Percentiles rank a stretch among this genome's conserved stretches.
phyloP scores from a whole-genome alignment of 1,284 basidiomycete genomes.

The Leccinum fuscescens region DNA sequence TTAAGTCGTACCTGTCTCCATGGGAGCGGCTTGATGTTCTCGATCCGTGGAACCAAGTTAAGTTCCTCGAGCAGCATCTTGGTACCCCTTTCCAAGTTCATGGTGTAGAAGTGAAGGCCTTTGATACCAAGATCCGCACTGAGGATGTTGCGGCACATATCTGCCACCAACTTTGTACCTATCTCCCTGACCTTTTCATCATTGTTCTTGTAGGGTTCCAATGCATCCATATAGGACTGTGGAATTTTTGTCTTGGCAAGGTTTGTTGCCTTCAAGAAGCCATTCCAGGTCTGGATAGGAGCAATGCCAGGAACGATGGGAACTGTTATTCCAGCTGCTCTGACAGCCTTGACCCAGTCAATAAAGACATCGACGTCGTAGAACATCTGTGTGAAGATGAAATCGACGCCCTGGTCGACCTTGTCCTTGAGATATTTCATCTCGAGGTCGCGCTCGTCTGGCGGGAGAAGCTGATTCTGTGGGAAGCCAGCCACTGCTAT shows the following conservation, averaged over 20 bases:
- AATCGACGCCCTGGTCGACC: constrained; percentile 81
- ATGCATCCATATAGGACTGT: constrained; percentile 71
- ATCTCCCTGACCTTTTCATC: constrained; percentile 89
- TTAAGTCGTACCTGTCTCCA: constrained; percentile 76
- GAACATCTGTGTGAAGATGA: constrained; percentile 97
- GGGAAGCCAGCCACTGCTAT: constrained; percentile 92
- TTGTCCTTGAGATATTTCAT: constrained; percentile 87
- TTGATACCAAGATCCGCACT: constrained; percentile 77
- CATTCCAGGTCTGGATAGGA: constrained; percentile 98
- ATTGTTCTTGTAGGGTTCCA: constrained; percentile 90
- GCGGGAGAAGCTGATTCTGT: constrained; percentile 64
- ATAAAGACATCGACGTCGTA: constrained; percentile 88
- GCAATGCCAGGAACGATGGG: constrained; percentile 97
- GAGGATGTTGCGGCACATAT: constrained; percentile 83
- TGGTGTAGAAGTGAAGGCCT: constrained; percentile 95
- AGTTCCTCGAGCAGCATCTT: constrained; percentile 90
- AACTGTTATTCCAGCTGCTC: constrained; percentile 85
- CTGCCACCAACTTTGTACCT: constrained; percentile 85
- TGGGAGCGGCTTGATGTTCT: constrained; percentile 86
- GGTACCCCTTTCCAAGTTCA: constrained; percentile 96
- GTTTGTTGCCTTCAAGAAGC: constrained; percentile 89
- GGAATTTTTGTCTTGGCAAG: constrained; percentile 88
- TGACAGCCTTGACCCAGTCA: constrained; percentile 80
- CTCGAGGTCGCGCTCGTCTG: constrained; percentile 78
- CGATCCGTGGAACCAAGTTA: constrained; percentile 79